These are phyloP conservation scores for Pythium biforme DNA, from an alignment of 352 stramenopile species.

Conservation along the genomic window DNA sequence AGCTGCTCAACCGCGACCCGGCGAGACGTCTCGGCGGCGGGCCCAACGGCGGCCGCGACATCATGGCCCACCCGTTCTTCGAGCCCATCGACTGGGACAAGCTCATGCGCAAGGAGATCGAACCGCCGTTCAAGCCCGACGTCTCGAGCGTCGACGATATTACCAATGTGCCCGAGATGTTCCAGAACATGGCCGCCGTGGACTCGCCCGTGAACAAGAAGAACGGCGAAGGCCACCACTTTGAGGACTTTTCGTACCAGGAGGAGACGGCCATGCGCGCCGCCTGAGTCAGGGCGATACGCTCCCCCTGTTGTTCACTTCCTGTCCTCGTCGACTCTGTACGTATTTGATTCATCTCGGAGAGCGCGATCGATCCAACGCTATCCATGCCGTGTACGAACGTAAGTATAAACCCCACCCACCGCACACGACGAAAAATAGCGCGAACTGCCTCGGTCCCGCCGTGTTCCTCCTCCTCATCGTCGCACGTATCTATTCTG, in stretches of 20 bases:
- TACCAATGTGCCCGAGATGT: conserved; percentile 89
- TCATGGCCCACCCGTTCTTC: conserved; percentile 88
- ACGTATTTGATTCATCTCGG: background rate
- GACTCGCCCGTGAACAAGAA: conserved; percentile 89
- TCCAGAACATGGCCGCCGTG: conserved; percentile 87
- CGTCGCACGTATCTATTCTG: too few species aligned
- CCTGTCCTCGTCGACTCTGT: background rate
- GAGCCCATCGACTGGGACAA: conserved; percentile 86
- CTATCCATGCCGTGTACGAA: background rate
- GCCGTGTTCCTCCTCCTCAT: too few species aligned
- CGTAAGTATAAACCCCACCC: background rate
- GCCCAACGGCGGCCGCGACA: conserved; percentile 78
- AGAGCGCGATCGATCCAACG: background rate
- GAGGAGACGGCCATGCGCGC: conserved; percentile 64
- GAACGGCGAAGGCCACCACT: conserved; percentile 80
- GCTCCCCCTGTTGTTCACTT: background rate
- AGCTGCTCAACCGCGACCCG: conserved; percentile 94
- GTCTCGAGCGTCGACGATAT: conserved; percentile 81
- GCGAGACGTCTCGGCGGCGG: conserved; percentile 89
- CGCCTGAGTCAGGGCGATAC: background rate
- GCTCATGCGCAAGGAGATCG: conserved; percentile 81
- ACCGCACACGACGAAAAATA: too few species aligned
- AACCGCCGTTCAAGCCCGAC: conserved; percentile 76
- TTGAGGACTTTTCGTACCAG: conserved; percentile 90
- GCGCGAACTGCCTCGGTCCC: too few species aligned